These are phyloP conservation scores for Aquilaria yunnanensis DNA, from an alignment of 345 rosid genomes.

Conservation along the genomic window DNA sequence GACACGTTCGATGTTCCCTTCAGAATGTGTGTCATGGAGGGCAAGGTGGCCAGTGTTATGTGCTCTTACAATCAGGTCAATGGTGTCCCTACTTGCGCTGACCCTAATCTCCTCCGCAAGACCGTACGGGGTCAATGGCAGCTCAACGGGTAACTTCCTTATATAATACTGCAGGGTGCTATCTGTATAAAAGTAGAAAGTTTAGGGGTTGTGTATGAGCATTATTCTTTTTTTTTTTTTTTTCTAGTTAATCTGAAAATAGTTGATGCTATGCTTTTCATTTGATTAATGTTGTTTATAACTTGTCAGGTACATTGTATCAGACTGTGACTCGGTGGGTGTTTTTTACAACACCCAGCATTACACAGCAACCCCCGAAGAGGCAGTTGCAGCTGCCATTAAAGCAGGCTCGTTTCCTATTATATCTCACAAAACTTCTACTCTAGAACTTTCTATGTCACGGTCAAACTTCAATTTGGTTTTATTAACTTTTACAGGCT, in stretches of 20 bases:
- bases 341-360: constrained; percentile 59
- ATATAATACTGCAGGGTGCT: neutral
- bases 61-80: constrained; percentile 91
- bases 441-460: too few species aligned
- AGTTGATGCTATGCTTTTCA: neutral
- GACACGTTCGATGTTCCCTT: constrained; percentile 81
- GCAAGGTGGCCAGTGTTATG: constrained; percentile 81
- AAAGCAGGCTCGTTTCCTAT: constrained; percentile 48
- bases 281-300: neutral
- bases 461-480: neutral
- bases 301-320: constrained; percentile 60
- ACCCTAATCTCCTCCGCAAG: constrained; percentile 53
- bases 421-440: too few species aligned
- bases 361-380: constrained; percentile 69
- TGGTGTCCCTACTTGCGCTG: constrained; percentile 81
- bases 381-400: constrained; percentile 86
- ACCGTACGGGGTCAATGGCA: constrained; percentile 65
- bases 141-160: constrained; percentile 55
- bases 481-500: constrained; percentile 37
- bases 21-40: constrained; percentile 74
- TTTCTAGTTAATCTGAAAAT: neutral
- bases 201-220: too few species aligned
- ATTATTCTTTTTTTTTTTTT: neutral
- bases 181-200: too few species aligned
- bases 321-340: constrained; percentile 88